These are phyloP conservation scores for Golubevia pallescens DNA, from an alignment of 1,284 basidiomycete genomes.

Conservation along the genomic window DNA sequence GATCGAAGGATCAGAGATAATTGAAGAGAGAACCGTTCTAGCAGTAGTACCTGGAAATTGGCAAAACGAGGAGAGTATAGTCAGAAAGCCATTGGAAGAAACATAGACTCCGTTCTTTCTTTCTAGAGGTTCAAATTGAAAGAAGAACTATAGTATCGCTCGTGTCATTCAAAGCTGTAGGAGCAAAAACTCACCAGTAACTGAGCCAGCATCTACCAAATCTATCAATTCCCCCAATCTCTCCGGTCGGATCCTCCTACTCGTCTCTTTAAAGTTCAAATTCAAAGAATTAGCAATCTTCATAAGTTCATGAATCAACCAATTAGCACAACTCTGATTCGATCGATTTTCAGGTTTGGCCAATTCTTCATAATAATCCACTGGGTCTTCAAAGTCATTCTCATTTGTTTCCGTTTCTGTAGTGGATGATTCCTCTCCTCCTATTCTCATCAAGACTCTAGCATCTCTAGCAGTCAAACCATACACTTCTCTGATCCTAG, in stretches of 20 bases:
- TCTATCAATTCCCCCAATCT: slow-evolving; percentile 81
- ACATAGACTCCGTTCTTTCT: too few relatives aligned
- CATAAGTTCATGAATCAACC: slow-evolving; percentile 85
- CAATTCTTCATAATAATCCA: slow-evolving; percentile 79
- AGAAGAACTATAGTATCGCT: slow-evolving; percentile 70
- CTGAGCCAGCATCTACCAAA: slow-evolving; percentile 72
- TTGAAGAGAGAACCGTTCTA: slow-evolving; percentile 44
- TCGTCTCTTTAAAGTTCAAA: slow-evolving; percentile 8
- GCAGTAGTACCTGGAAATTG: slow-evolving; percentile 40
- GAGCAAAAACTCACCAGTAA: slow-evolving; percentile 71
- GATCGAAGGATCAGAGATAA: slow-evolving; percentile 16
- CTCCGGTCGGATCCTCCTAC: slow-evolving; percentile 38
- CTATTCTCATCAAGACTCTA: slow-evolving; percentile 52
- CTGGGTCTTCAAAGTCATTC: slow-evolving; percentile 67
- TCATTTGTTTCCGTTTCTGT: slow-evolving; percentile 73
- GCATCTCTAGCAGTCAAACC: slow-evolving; percentile 70
- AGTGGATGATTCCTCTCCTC: slow-evolving; percentile 52
- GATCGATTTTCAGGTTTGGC: slow-evolving; percentile 68
- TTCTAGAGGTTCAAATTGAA: too few relatives aligned
- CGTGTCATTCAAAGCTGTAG: slow-evolving; percentile 12
- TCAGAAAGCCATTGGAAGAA: slow-evolving; percentile 75
- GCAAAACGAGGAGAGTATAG: slow-evolving; percentile 68
- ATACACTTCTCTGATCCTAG: slow-evolving; percentile 70
- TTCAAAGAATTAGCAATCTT: slow-evolving; percentile 72
- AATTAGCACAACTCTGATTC: slow-evolving; percentile 56